Percentiles rank a stretch among this genome's conserved stretches.
These are phyloP conservation scores for Gossypium davidsonii DNA, from an alignment of 441 rosid genomes.

Conservation along the genomic window DNA sequence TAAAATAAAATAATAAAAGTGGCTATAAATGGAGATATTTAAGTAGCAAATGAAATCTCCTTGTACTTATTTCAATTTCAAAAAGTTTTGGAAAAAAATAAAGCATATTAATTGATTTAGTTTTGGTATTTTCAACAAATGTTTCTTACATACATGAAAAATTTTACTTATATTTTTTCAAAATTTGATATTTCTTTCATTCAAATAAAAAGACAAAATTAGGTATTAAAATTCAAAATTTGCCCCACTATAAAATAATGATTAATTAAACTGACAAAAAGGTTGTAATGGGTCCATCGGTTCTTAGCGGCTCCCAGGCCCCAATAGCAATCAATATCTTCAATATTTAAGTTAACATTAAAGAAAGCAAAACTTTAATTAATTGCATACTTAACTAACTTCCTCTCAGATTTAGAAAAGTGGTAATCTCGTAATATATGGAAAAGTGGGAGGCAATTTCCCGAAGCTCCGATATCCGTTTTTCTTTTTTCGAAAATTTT, in stretches of 20 bases:
- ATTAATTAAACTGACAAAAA: neutral
- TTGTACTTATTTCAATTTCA: neutral
- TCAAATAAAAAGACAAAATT: neutral
- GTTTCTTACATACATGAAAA: neutral
- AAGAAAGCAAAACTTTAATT: neutral
- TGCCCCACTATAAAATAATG: neutral
- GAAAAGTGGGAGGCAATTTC: slow-evolving; percentile 1
- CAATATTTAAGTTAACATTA: neutral
- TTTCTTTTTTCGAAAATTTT: slow-evolving; percentile 9
- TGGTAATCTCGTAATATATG: slow-evolving; percentile 13
- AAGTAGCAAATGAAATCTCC: neutral
- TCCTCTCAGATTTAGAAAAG: neutral
- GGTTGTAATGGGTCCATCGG: neutral
- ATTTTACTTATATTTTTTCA: neutral
- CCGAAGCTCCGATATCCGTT: neutral
- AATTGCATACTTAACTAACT: neutral
- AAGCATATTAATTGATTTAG: neutral
- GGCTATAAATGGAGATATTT: neutral
- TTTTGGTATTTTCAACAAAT: neutral
- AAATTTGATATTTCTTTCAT: neutral
- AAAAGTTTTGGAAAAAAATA: neutral
- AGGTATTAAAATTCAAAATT: neutral
- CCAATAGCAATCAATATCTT: neutral
- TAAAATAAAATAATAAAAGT: no score
- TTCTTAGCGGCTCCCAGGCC: neutral